Evolutionary conservation across 441 rosid species (phyloP).

Genomic region (Biscutella laevigata): DNA sequence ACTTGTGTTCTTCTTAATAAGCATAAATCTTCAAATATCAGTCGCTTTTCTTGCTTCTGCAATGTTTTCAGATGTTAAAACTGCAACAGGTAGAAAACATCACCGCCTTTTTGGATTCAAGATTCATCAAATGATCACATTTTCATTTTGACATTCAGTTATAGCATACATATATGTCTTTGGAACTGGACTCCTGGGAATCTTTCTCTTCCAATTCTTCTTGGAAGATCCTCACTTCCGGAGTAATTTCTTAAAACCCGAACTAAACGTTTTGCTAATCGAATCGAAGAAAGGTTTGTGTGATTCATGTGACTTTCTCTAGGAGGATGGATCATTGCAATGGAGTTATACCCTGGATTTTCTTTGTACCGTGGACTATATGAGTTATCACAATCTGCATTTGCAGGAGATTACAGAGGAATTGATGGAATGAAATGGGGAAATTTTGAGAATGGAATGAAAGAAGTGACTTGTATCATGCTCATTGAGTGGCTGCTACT

Average conservation of each 20-base stretch:
- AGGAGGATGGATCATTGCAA: conserved; percentile 62
- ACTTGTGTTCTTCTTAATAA: conserved; percentile 61
- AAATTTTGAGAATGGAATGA: conserved; percentile 66
- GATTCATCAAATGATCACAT: background rate
- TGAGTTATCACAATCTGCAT: conserved; percentile 67
- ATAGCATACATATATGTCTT: conserved; percentile 62
- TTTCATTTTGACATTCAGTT: conserved; percentile 37
- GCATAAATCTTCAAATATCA: conserved; percentile 78
- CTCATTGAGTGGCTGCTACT: conserved; percentile 66
- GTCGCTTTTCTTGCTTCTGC: conserved; percentile 67
- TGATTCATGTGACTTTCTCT: conserved; percentile 9
- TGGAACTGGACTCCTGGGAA: conserved; percentile 83
- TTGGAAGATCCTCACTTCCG: conserved; percentile 72
- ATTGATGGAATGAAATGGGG: conserved; percentile 76
- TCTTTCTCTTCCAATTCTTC: conserved; percentile 64
- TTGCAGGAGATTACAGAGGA: conserved; percentile 44
- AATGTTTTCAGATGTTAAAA: conserved; percentile 68
- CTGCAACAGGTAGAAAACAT: conserved; percentile 63
- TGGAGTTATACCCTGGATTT: conserved; percentile 94
- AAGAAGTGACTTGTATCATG: conserved; percentile 59
- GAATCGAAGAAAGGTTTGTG: background rate
- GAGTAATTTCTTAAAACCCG: conserved; percentile 39
- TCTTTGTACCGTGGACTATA: conserved; percentile 80
- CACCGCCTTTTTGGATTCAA: background rate
- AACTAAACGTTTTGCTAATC: background rate